Evolutionary conservation across 306 rosid genomes (phyloP).

Genomic region (Castanea sativa): DNA sequence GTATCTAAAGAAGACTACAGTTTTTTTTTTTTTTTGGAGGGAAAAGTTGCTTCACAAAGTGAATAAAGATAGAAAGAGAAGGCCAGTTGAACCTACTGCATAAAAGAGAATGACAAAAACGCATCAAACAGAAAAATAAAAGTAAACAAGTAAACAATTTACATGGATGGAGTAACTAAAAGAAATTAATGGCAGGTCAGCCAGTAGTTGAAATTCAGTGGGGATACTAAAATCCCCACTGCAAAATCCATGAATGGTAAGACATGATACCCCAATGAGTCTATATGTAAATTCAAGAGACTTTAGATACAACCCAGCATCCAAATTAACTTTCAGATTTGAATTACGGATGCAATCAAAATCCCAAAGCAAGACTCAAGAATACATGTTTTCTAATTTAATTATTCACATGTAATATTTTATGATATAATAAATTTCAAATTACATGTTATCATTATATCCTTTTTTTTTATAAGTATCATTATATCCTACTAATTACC

Average conservation of each 20-base stretch:
- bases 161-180: background rate
- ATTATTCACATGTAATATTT: background rate
- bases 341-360: background rate
- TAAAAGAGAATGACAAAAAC: background rate
- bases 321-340: background rate
- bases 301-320: background rate
- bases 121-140: background rate
- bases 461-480: too few relatives aligned
- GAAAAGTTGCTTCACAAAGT: background rate
- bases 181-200: background rate
- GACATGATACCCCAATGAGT: background rate
- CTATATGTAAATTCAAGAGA: background rate
- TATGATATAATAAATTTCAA: background rate
- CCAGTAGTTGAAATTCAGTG: background rate
- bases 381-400: background rate
- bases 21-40: too few relatives aligned
- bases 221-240: background rate
- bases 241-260: background rate
- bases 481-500: background rate
- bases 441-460: background rate
- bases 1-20: background rate
- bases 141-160: background rate
- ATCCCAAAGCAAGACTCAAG: background rate
- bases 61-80: background rate
- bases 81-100: background rate